phyloP scores from a whole-genome alignment of 2,329 filamentous ascomycete genomes.

The Myriosclerotinia scirpicola region DNA sequence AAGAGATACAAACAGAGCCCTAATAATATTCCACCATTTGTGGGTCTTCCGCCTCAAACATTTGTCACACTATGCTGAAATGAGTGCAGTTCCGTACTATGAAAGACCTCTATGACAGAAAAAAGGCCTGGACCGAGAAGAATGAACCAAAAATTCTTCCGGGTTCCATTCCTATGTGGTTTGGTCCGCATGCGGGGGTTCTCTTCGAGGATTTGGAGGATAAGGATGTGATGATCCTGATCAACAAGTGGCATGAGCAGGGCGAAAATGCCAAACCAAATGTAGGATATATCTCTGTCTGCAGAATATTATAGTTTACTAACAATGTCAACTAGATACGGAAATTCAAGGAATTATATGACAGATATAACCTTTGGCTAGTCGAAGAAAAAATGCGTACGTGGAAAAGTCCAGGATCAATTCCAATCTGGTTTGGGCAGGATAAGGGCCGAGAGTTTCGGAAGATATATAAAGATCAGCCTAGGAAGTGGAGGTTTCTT shows the following conservation, averaged over 20 bases:
- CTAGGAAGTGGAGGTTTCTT: neutral
- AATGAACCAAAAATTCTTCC: neutral
- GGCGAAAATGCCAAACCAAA: neutral
- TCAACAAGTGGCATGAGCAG: neutral
- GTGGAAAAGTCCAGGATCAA: conserved; percentile 6
- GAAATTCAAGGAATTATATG: neutral
- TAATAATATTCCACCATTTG: neutral
- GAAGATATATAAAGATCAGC: neutral
- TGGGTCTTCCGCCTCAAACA: neutral
- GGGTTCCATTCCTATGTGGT: neutral
- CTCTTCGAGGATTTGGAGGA: neutral
- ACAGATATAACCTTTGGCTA: conserved; percentile 1
- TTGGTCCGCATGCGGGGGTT: neutral
- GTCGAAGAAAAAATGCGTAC: neutral
- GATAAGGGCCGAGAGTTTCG: conserved; percentile 17
- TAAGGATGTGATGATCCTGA: neutral
- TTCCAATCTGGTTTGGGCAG: conserved; percentile 12
- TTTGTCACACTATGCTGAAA: neutral
- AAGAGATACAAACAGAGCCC: neutral
- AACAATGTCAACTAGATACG: neutral
- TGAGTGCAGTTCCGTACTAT: neutral
- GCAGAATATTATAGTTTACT: neutral
- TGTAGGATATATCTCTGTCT: neutral
- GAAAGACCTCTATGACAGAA: neutral
- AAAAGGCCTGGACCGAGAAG: neutral